Evolutionary conservation across 805 yeast genomes (phyloP).

Genomic region (Starmerella bacillaris): DNA sequence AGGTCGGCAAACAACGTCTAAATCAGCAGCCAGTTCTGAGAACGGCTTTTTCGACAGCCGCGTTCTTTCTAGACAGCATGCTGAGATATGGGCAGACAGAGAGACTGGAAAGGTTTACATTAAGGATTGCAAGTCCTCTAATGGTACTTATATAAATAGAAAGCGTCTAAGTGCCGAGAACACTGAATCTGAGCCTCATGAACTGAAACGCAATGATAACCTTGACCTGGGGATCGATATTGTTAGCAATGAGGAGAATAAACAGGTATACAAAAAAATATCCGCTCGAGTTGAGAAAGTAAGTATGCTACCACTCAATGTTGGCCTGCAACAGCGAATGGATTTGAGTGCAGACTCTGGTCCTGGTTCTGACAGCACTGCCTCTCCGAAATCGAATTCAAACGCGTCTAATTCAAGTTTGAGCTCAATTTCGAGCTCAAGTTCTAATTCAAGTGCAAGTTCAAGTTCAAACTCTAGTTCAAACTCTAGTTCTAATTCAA

Average conservation of each 20-base stretch:
- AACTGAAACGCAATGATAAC: constrained; percentile 61
- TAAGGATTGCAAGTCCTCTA: constrained; percentile 75
- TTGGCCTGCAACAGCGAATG: constrained; percentile 7
- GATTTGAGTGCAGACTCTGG: background rate
- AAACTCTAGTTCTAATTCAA: background rate
- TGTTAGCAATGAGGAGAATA: constrained; percentile 26
- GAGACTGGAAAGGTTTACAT: constrained; percentile 48
- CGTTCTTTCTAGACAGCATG: constrained; percentile 84
- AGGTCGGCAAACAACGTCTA: constrained; percentile 63
- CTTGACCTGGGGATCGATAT: constrained; percentile 90
- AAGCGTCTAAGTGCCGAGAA: constrained; percentile 44
- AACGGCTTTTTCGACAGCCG: constrained; percentile 92
- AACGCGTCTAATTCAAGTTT: background rate
- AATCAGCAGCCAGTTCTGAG: constrained; percentile 37
- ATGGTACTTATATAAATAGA: constrained; percentile 85
- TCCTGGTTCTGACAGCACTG: background rate
- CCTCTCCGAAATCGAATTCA: background rate
- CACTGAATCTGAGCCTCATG: constrained; percentile 34
- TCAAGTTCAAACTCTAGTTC: background rate
- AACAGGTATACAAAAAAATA: constrained; percentile 66
- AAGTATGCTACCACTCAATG: constrained; percentile 33
- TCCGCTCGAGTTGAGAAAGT: constrained; percentile 67
- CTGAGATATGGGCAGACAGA: constrained; percentile 64
- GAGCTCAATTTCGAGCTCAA: background rate
- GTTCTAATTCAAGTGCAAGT: background rate